These are phyloP conservation scores for Nannizzia gypsea DNA, from an alignment of 2,329 filamentous ascomycete genomes.

Conservation along the genomic window DNA sequence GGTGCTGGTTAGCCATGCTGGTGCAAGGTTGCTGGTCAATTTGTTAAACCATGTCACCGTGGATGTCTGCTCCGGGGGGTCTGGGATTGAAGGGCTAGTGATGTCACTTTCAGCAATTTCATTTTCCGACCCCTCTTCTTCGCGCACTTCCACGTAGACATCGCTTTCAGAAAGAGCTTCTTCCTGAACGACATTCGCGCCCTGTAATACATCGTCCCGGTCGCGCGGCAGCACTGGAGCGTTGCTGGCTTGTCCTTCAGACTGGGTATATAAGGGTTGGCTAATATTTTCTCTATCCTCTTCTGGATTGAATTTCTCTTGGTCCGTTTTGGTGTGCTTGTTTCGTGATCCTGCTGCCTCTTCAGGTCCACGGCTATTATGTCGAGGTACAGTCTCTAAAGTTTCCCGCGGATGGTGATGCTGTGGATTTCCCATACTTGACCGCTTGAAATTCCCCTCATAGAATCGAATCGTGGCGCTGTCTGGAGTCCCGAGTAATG, in stretches of 20 bases:
- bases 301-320: neutral
- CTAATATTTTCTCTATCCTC: neutral
- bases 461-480: conserved; percentile 14
- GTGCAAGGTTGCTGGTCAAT: conserved; percentile 14
- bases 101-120: neutral
- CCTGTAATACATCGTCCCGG: neutral
- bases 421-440: neutral
- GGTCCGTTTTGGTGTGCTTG: neutral
- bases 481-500: conserved; percentile 13
- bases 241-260: neutral
- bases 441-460: neutral
- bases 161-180: neutral
- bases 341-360: neutral
- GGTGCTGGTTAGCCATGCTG: conserved; percentile 13
- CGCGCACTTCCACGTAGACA: neutral
- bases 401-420: neutral
- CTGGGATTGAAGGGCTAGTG: neutral
- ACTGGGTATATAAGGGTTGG: neutral
- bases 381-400: neutral
- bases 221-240: neutral
- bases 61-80: conserved; percentile 5
- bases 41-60: conserved; percentile 29
- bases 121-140: conserved; percentile 1
- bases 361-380: neutral
- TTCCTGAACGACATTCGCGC: too few relatives aligned